Evolutionary conservation across 2,329 filamentous ascomycete genomes (phyloP).

Genomic region (Colletotrichum liaoningense): DNA sequence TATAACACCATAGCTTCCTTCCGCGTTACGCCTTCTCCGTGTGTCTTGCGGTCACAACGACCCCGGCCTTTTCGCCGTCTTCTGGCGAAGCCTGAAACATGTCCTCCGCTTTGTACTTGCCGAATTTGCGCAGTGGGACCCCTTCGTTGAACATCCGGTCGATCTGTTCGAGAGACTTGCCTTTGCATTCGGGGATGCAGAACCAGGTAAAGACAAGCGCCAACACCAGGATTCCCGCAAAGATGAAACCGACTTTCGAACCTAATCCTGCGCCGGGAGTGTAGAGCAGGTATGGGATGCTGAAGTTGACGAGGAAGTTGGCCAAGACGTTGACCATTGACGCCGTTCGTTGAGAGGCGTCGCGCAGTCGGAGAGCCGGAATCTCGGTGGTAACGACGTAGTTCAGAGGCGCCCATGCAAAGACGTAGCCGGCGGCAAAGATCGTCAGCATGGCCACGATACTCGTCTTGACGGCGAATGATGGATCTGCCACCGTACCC

Average conservation of each 20-base stretch:
- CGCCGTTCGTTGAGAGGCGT: constrained; percentile 27
- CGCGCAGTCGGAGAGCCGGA: constrained; percentile 36
- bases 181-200: constrained; percentile 40
- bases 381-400: constrained; percentile 51
- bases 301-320: constrained; percentile 39
- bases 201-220: constrained; percentile 36
- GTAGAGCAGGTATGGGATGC: constrained; percentile 35
- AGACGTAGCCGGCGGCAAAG: constrained; percentile 45
- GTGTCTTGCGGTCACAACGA: constrained; percentile 6
- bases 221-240: constrained; percentile 34
- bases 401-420: constrained; percentile 49
- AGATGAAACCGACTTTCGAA: constrained; percentile 37
- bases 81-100: constrained; percentile 3
- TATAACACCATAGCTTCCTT: neutral
- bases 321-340: constrained; percentile 38
- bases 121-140: constrained; percentile 38
- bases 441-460: constrained; percentile 49
- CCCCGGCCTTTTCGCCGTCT: constrained; percentile 10
- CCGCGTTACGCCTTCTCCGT: constrained; percentile 20
- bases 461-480: constrained; percentile 38
- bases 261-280: constrained; percentile 33
- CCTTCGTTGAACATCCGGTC: constrained; percentile 39
- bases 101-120: constrained; percentile 13
- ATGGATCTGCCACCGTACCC: constrained; percentile 30
- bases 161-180: constrained; percentile 41